Evolutionary conservation across 306 rosid species (phyloP).

Genomic region (cucumber (Cucumis sativus)): DNA sequence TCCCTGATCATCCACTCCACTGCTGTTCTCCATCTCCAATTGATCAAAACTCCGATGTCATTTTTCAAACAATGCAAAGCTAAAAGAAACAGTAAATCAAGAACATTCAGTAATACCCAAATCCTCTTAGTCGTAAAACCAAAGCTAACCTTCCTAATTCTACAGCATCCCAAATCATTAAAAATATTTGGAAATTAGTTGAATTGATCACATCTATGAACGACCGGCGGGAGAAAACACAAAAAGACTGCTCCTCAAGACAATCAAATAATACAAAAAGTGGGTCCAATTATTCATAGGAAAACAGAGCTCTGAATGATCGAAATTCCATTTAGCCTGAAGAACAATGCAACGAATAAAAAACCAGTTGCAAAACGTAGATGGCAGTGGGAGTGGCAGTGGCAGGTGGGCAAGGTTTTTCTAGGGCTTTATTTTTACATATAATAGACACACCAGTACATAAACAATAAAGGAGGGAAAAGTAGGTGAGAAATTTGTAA

Average conservation of each 20-base stretch:
- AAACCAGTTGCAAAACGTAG: not conserved
- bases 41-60: slow-evolving; percentile 21
- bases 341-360: not conserved
- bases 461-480: not conserved
- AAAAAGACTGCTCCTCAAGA: not conserved
- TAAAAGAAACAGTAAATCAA: not conserved
- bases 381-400: not conserved
- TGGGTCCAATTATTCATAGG: not conserved
- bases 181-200: not conserved
- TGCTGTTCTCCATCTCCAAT: slow-evolving; percentile 56
- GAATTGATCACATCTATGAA: slow-evolving; percentile 3
- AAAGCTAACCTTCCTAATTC: not conserved
- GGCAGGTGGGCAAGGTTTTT: not conserved
- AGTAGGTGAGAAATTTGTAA: not conserved
- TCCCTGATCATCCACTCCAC: slow-evolving; percentile 67
- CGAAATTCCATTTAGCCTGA: slow-evolving; percentile 8
- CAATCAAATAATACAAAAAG: not conserved
- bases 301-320: slow-evolving; percentile 5
- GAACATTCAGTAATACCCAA: not conserved
- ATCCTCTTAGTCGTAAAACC: not conserved
- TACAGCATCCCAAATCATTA: not conserved
- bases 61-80: not conserved
- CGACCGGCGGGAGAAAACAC: not conserved
- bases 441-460: not conserved
- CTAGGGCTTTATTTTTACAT: slow-evolving; percentile 28